phyloP scores from a whole-genome alignment of 495 filamentous ascomycete genomes.

The Xylaria castorea region DNA sequence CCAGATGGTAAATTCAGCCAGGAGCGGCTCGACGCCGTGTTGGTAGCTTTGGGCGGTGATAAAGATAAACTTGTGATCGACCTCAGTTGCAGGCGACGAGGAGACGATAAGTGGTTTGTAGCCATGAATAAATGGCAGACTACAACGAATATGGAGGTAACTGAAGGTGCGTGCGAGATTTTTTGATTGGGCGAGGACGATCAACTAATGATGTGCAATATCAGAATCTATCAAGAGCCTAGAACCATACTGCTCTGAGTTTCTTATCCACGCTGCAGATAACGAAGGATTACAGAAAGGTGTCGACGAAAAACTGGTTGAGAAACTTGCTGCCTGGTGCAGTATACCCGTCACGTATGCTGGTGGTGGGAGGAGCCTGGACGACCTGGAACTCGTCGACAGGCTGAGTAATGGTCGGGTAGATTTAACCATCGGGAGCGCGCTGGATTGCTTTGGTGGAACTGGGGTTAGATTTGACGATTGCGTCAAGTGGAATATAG shows the following conservation, averaged over 20 bases:
- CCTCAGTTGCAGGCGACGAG: slow-evolving; percentile 82
- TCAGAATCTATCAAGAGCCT: slow-evolving; percentile 78
- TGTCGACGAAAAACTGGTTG: slow-evolving; percentile 85
- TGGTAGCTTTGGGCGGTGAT: slow-evolving; percentile 73
- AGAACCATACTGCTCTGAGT: slow-evolving; percentile 92
- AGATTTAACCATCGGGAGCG: slow-evolving; percentile 95
- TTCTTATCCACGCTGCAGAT: slow-evolving; percentile 98
- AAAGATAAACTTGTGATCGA: slow-evolving; percentile 89
- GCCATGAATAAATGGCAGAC: slow-evolving; percentile 99
- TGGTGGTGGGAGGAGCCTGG: slow-evolving; percentile 81
- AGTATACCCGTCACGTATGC: slow-evolving; percentile 94
- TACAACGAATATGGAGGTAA: slow-evolving; percentile 93
- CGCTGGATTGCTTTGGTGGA: slow-evolving; percentile 94
- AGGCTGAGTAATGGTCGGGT: slow-evolving; percentile 77
- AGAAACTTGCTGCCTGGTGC: slow-evolving; percentile 80
- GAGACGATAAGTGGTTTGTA: slow-evolving; percentile 79
- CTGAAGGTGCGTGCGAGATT: slow-evolving; percentile 63
- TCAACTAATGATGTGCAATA: slow-evolving; percentile 16
- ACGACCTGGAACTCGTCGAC: slow-evolving; percentile 82
- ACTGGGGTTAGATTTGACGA: slow-evolving; percentile 83
- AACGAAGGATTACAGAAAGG: slow-evolving; percentile 91
- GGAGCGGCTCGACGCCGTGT: slow-evolving; percentile 71
- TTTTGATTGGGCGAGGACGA: neutral
- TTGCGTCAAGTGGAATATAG: slow-evolving; percentile 84
- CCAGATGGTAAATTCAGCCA: slow-evolving; percentile 81